phyloP scores from a whole-genome alignment of 1,139 yeast species.

The Hemisphaericaspora xylanilytica region DNA sequence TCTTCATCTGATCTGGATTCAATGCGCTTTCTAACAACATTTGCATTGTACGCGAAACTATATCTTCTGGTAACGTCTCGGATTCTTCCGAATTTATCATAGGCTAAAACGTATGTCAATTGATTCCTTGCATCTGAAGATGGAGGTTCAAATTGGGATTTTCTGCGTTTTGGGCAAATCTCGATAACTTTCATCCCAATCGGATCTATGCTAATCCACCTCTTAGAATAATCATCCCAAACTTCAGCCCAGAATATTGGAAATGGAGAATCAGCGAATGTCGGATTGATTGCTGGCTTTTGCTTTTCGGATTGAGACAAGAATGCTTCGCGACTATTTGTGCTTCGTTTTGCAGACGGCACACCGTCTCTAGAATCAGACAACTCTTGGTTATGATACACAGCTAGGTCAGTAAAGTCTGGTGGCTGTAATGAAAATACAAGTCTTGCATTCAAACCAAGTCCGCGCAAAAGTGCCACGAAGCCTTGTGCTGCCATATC shows the following conservation, averaged over 20 bases:
- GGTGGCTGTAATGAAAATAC: conserved; percentile 88
- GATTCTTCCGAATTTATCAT: conserved; percentile 60
- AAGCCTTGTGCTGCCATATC: conserved; percentile 89
- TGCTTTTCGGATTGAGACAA: conserved; percentile 18
- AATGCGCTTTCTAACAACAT: conserved; percentile 70
- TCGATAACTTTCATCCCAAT: conserved; percentile 64
- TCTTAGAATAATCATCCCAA: conserved; percentile 70
- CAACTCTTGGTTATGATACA: conserved; percentile 1
- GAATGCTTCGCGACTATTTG: conserved; percentile 19
- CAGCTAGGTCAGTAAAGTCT: conserved; percentile 53
- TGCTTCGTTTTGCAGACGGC: background rate
- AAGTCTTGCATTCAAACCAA: conserved; percentile 71
- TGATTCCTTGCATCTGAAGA: conserved; percentile 55
- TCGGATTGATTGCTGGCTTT: conserved; percentile 14
- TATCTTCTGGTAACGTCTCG: conserved; percentile 87
- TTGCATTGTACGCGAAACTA: conserved; percentile 66
- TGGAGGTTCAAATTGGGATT: conserved; percentile 77
- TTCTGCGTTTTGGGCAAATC: conserved; percentile 53
- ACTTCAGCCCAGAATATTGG: conserved; percentile 95
- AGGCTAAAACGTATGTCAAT: conserved; percentile 74
- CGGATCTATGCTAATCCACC: conserved; percentile 89
- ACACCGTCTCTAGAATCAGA: background rate
- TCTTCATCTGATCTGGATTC: conserved; percentile 54
- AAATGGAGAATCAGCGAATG: conserved; percentile 34
- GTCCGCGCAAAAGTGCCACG: conserved; percentile 67